Evolutionary conservation across 164 flowering plant genomes (phyloP).

Genomic region (Paratinospora sagittata): DNA sequence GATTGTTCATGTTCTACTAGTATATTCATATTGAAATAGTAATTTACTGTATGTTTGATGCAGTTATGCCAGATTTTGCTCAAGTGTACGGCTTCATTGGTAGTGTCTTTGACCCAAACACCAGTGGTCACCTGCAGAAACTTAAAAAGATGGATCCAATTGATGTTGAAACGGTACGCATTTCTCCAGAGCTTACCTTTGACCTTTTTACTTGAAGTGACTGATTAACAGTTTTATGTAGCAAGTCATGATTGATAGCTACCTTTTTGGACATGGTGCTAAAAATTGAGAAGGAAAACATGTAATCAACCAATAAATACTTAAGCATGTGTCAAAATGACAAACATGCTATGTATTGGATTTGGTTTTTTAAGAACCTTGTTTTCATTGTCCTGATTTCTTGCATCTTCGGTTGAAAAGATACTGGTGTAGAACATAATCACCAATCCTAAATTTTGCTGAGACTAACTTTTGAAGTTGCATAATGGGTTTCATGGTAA

Average conservation of each 20-base stretch:
- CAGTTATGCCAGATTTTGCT: slow-evolving; percentile 78
- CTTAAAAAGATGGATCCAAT: slow-evolving; percentile 75
- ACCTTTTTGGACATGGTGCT: not conserved
- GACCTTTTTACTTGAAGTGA: not conserved
- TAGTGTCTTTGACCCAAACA: slow-evolving; percentile 75
- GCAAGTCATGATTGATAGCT: not conserved
- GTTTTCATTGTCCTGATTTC: no score
- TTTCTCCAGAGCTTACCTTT: slow-evolving; percentile 2
- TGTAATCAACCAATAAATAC: not conserved
- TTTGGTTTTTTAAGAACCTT: no score
- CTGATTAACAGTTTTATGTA: not conserved
- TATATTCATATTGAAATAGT: not conserved
- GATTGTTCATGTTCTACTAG: not conserved
- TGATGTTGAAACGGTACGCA: slow-evolving; percentile 73
- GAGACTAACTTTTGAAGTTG: no score
- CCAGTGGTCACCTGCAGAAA: slow-evolving; percentile 59
- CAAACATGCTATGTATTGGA: no score
- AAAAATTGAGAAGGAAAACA: not conserved
- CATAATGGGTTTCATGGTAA: no score
- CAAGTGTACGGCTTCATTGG: slow-evolving; percentile 83
- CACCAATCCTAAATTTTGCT: no score
- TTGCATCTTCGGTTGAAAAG: no score
- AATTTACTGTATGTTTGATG: slow-evolving; percentile 16
- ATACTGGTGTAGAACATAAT: no score
- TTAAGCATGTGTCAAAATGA: no score